phyloP scores from a whole-genome alignment of 2,329 filamentous ascomycete species.

The Penicillium sp. region DNA sequence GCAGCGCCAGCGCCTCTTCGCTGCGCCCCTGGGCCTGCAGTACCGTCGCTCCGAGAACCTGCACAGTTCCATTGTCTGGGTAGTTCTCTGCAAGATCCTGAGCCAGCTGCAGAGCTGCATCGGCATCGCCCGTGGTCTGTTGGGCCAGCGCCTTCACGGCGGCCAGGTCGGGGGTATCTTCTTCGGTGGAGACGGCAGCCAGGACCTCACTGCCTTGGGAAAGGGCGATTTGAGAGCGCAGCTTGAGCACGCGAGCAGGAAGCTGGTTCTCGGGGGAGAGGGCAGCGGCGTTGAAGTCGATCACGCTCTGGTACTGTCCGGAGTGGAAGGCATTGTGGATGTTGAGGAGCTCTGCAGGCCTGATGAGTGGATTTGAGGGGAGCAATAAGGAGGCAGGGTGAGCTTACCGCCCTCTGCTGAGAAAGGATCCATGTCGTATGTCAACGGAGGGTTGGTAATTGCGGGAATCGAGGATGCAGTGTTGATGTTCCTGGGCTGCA shows the following conservation, averaged over 20 bases:
- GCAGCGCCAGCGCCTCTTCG: conserved; percentile 78
- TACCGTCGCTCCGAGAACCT: conserved; percentile 77
- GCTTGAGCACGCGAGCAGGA: conserved; percentile 71
- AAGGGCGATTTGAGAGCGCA: conserved; percentile 79
- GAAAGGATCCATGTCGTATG: conserved; percentile 58
- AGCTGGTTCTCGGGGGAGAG: conserved; percentile 76
- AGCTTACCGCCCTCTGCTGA: conserved; percentile 59
- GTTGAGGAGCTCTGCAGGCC: conserved; percentile 59
- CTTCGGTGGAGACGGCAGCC: conserved; percentile 62
- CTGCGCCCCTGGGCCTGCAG: conserved; percentile 74
- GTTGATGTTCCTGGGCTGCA: conserved; percentile 19
- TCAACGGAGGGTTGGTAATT: conserved; percentile 10
- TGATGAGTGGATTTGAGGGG: conserved; percentile 5
- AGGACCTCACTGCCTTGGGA: conserved; percentile 73
- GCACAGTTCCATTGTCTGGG: conserved; percentile 73
- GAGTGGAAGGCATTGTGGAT: conserved; percentile 66
- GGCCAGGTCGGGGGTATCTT: conserved; percentile 66
- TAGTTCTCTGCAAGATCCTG: conserved; percentile 66
- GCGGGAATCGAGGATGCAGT: conserved; percentile 15
- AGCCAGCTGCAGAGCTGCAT: conserved; percentile 60
- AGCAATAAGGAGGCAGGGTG: not conserved
- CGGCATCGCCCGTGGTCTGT: conserved; percentile 58
- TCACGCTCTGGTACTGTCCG: conserved; percentile 80
- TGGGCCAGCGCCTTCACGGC: conserved; percentile 76
- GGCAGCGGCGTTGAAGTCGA: conserved; percentile 78